Conservation (phyloP, 805 yeast species). For the Scheffersomyces ergatensis region DNA sequence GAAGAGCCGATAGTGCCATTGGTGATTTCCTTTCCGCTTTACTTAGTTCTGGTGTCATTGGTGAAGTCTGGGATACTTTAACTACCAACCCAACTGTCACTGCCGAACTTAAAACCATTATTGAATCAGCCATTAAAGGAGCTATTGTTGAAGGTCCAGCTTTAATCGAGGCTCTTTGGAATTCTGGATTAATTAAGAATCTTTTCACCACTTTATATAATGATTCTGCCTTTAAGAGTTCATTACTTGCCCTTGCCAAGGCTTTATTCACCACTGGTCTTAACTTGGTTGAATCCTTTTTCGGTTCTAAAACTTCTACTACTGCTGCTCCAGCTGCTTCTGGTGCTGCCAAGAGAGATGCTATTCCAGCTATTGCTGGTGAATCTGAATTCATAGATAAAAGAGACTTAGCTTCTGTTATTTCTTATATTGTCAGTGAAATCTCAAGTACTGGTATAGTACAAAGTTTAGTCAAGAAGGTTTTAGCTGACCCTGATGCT, state of each 20-base stretch:
- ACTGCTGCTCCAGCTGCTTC: constrained; percentile 8
- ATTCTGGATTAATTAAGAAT: constrained; percentile 37
- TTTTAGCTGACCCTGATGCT: constrained; percentile 34
- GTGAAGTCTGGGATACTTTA: constrained; percentile 32
- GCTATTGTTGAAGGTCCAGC: constrained; percentile 40
- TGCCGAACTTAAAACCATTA: constrained; percentile 21
- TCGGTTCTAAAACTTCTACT: constrained; percentile 10
- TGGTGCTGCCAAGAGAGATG: constrained; percentile 15
- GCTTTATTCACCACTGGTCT: constrained; percentile 30
- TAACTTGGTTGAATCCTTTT: constrained; percentile 17
- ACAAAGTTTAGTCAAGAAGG: constrained; percentile 27
- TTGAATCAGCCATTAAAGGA: constrained; percentile 29
- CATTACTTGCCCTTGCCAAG: constrained; percentile 32
- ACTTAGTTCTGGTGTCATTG: constrained; percentile 35
- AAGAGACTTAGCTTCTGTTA: constrained; percentile 32
- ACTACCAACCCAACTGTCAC: constrained; percentile 29
- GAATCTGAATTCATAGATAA: constrained; percentile 29
- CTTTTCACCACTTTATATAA: constrained; percentile 29
- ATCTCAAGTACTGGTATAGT: constrained; percentile 36
- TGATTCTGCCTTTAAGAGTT: constrained; percentile 30
- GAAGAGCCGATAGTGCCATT: constrained; percentile 35
- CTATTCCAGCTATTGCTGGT: neutral
- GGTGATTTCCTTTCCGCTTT: constrained; percentile 36
- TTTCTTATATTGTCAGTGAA: constrained; percentile 23
- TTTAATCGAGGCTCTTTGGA: constrained; percentile 37